Percentiles rank a stretch among this genome's conserved stretches.
Evolutionary conservation across 2,329 filamentous ascomycete genomes (phyloP).

Genomic region (Westerdykella ornata): DNA sequence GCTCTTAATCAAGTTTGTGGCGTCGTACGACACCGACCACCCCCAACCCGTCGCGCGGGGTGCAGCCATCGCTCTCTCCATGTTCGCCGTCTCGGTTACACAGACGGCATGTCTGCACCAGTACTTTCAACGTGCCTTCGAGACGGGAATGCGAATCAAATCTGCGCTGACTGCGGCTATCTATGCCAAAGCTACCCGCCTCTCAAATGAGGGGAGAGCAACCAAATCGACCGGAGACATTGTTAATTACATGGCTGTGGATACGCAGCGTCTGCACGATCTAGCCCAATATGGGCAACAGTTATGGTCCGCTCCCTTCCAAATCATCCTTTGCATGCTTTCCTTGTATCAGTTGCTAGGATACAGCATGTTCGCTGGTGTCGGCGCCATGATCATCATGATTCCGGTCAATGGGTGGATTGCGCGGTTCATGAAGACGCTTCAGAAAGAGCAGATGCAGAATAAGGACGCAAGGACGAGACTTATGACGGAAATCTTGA

Average conservation of each 20-base stretch:
- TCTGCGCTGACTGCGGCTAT: conserved; percentile 83
- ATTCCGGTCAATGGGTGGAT: conserved; percentile 92
- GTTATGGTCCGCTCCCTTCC: conserved; percentile 93
- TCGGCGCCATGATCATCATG: conserved; percentile 94
- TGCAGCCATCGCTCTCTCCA: conserved; percentile 77
- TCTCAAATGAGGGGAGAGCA: conserved; percentile 88
- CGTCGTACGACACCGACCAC: conserved; percentile 59
- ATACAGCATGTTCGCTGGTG: conserved; percentile 88
- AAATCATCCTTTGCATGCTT: conserved; percentile 91
- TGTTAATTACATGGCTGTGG: conserved; percentile 98
- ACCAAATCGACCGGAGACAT: conserved; percentile 93
- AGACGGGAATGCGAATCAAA: conserved; percentile 95
- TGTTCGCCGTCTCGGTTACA: conserved; percentile 80
- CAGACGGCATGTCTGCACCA: conserved; percentile 93
- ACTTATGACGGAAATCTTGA: conserved; percentile 93
- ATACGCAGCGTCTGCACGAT: conserved; percentile 91
- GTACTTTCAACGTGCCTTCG: conserved; percentile 93
- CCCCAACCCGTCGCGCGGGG: conserved; percentile 78
- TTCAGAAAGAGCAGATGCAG: conserved; percentile 97
- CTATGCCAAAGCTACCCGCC: conserved; percentile 79
- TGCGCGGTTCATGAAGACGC: conserved; percentile 82
- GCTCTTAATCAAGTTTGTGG: conserved; percentile 74
- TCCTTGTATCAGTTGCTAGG: conserved; percentile 95
- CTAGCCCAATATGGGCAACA: conserved; percentile 93
- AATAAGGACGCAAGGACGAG: conserved; percentile 94